Conservation (phyloP, 2,329 filamentous ascomycete species). For the Aspergillus clavatus region DNA sequence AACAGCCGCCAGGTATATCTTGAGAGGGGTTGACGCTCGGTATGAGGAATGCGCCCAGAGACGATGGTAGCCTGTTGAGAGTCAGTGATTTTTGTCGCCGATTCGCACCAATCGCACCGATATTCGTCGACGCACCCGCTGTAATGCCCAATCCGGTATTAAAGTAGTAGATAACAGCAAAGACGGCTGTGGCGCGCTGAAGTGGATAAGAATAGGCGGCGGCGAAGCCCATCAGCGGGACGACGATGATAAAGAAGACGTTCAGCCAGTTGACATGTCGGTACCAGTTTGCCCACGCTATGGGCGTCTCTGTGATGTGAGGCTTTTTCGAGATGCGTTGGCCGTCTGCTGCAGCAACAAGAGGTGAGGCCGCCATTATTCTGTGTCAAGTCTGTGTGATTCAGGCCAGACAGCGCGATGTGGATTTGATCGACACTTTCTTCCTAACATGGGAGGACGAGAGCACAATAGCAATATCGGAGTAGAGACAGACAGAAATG, state of each 20-base stretch:
- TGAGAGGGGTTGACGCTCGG: constrained; percentile 66
- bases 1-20: constrained; percentile 70
- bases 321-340: too few species aligned
- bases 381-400: too few species aligned
- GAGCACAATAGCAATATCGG: too few species aligned
- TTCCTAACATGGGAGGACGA: too few species aligned
- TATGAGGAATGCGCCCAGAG: constrained; percentile 80
- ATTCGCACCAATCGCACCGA: background rate
- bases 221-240: constrained; percentile 67
- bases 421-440: too few species aligned
- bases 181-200: constrained; percentile 62
- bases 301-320: constrained; percentile 73
- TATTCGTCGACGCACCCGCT: constrained; percentile 49
- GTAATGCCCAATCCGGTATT: constrained; percentile 72
- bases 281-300: constrained; percentile 75
- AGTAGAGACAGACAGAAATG: too few species aligned
- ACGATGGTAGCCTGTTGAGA: constrained; percentile 61
- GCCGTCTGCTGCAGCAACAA: too few species aligned
- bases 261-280: constrained; percentile 90
- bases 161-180: constrained; percentile 71
- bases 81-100: constrained; percentile 1
- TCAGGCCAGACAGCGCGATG: too few species aligned
- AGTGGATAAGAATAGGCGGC: constrained; percentile 71
- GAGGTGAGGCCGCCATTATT: background rate
- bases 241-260: constrained; percentile 67